phyloP scores from a whole-genome alignment of 1,284 basidiomycete genomes.

The Agroathelia rolfsii region DNA sequence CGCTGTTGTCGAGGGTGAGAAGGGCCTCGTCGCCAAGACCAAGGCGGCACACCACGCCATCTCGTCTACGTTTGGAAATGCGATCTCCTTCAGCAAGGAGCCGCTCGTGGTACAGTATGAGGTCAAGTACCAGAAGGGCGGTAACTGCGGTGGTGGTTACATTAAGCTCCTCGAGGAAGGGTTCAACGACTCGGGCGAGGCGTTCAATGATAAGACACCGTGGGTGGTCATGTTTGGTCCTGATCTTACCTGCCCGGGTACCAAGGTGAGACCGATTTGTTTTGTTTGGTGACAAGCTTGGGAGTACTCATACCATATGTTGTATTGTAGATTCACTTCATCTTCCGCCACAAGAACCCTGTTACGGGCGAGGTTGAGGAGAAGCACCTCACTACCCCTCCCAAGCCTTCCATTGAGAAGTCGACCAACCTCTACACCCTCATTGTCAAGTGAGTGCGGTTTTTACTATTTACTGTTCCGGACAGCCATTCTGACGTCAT shows the following conservation, averaged over 20 bases:
- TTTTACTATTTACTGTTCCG: constrained; percentile 3
- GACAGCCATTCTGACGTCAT: constrained; percentile 1
- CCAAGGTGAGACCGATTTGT: constrained; percentile 49
- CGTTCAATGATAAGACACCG: constrained; percentile 95
- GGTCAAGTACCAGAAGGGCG: constrained; percentile 98
- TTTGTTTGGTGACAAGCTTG: not conserved
- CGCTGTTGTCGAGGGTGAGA: constrained; percentile 72
- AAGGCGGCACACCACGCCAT: constrained; percentile 96
- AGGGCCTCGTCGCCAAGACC: constrained; percentile 85
- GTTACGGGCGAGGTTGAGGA: constrained; percentile 89
- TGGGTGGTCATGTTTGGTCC: constrained; percentile 97
- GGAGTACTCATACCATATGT: not conserved
- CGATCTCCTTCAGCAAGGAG: constrained; percentile 79
- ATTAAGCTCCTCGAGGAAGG: constrained; percentile 93
- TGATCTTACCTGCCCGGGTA: constrained; percentile 79
- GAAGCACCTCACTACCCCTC: constrained; percentile 86
- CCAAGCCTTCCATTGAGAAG: constrained; percentile 82
- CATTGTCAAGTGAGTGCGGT: constrained; percentile 64
- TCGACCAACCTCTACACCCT: constrained; percentile 89
- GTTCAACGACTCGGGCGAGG: constrained; percentile 84
- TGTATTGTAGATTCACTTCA: constrained; percentile 77
- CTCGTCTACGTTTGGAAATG: constrained; percentile 78
- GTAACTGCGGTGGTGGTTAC: constrained; percentile 99
- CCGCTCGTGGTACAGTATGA: constrained; percentile 98
- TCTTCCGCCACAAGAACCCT: constrained; percentile 95